Conservation (phyloP, 495 filamentous ascomycete genomes). For the Penicillium lividum region DNA sequence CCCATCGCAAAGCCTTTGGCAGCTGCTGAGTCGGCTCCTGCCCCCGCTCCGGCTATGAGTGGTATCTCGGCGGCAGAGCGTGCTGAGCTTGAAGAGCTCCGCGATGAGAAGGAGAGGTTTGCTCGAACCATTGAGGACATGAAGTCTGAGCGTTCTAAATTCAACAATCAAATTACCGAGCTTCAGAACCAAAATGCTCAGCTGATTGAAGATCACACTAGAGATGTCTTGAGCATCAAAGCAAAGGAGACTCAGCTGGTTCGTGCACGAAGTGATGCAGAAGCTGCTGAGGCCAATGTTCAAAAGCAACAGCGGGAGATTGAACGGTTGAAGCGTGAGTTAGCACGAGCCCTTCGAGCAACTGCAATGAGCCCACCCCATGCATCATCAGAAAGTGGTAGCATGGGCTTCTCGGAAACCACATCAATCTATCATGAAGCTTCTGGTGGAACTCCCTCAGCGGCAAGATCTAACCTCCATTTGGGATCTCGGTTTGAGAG, state of each 20-base stretch:
- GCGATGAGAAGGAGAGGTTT: conserved; percentile 76
- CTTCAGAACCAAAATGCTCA: conserved; percentile 94
- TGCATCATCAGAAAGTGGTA: conserved; percentile 32
- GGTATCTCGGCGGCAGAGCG: conserved; percentile 73
- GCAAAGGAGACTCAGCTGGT: conserved; percentile 98
- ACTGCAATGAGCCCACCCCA: conserved; percentile 44
- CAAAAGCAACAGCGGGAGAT: conserved; percentile 85
- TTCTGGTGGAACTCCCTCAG: conserved; percentile 26
- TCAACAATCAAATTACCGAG: conserved; percentile 79
- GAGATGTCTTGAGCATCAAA: conserved; percentile 92
- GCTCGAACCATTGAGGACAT: conserved; percentile 71
- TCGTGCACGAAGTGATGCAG: conserved; percentile 83
- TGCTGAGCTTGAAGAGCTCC: conserved; percentile 86
- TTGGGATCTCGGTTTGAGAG: conserved; percentile 43
- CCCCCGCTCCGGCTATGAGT: conserved; percentile 51
- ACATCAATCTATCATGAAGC: conserved; percentile 40
- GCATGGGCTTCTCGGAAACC: conserved; percentile 37
- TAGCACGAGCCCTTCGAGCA: conserved; percentile 47
- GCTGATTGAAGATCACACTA: conserved; percentile 94
- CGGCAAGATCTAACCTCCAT: conserved; percentile 37
- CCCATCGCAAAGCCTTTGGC: conserved; percentile 79
- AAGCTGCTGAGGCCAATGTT: conserved; percentile 80
- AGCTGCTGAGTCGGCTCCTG: conserved; percentile 39
- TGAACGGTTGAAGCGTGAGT: conserved; percentile 85
- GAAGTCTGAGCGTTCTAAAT: conserved; percentile 68